Percentiles rank a stretch among this genome's conserved stretches.
These are phyloP conservation scores for Exserohilum rostratum DNA, from an alignment of 2,329 filamentous ascomycete species.

Conservation along the genomic window DNA sequence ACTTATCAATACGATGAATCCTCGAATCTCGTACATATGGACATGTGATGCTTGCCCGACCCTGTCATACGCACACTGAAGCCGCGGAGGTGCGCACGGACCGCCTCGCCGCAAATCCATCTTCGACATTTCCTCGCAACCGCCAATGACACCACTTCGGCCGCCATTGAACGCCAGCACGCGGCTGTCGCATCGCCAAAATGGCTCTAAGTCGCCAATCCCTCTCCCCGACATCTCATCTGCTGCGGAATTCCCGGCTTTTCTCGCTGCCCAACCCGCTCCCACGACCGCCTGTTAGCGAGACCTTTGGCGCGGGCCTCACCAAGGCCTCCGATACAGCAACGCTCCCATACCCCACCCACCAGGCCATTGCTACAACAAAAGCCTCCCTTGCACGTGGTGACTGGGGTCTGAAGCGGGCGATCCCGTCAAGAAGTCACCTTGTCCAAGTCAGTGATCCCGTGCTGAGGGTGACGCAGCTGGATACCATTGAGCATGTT, in stretches of 20 bases:
- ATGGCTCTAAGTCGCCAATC: slow-evolving; percentile 46
- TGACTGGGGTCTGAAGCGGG: slow-evolving; percentile 91
- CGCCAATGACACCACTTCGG: slow-evolving; percentile 28
- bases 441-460: slow-evolving; percentile 74
- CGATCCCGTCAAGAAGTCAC: slow-evolving; percentile 73
- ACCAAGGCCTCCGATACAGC: slow-evolving; percentile 67
- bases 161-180: slow-evolving; percentile 40
- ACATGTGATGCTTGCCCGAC: background rate
- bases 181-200: slow-evolving; percentile 45
- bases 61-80: slow-evolving; percentile 6
- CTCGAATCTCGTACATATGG: background rate
- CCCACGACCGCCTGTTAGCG: slow-evolving; percentile 60
- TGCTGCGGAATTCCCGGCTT: slow-evolving; percentile 85
- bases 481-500: slow-evolving; percentile 86
- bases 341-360: slow-evolving; percentile 79
- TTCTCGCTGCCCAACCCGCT: slow-evolving; percentile 85
- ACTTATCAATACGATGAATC: no score
- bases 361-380: slow-evolving; percentile 81
- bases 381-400: slow-evolving; percentile 73
- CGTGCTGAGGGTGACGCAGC: slow-evolving; percentile 73
- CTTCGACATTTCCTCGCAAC: slow-evolving; percentile 17
- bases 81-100: slow-evolving; percentile 24
- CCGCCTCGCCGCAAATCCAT: slow-evolving; percentile 17
- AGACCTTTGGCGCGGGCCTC: slow-evolving; percentile 55
- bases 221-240: slow-evolving; percentile 65